Conservation (phyloP, 2,329 filamentous ascomycete genomes). For the Fusarium sacchari region DNA sequence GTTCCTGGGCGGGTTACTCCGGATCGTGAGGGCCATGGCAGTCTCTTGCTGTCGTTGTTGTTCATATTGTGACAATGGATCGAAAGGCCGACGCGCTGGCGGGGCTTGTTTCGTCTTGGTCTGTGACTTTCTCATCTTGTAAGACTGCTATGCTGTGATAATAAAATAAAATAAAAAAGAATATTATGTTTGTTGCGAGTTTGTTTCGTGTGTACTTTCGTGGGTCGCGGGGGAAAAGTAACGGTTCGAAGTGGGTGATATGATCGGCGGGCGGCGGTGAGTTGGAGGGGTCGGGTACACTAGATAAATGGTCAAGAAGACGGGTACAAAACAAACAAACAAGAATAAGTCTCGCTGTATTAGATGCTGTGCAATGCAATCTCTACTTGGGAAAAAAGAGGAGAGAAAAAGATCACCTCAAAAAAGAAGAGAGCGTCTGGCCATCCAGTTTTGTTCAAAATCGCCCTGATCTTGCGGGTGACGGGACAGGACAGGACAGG, state of each 20-base stretch:
- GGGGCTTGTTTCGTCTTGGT: constrained; percentile 19
- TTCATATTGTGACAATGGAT: constrained; percentile 33
- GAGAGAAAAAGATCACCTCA: constrained; percentile 16
- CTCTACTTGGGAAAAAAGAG: constrained; percentile 9
- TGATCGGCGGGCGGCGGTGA: constrained; percentile 31
- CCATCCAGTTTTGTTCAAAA: constrained; percentile 25
- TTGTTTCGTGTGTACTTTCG: constrained; percentile 17
- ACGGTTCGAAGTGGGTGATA: constrained; percentile 4
- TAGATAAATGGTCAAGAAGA: constrained; percentile 27
- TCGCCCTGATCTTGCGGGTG: constrained; percentile 9
- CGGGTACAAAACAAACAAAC: constrained; percentile 8
- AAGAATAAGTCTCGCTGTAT: constrained; percentile 6
- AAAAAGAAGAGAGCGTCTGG: constrained; percentile 3
- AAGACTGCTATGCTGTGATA: constrained; percentile 1
- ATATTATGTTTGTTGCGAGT: constrained; percentile 15
- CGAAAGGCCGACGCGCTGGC: constrained; percentile 25
- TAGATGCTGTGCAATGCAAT: constrained; percentile 14
- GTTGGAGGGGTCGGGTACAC: constrained; percentile 18
- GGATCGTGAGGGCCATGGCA: constrained; percentile 42
- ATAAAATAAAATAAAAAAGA: not conserved
- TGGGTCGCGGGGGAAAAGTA: constrained; percentile 13
- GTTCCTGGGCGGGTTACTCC: constrained; percentile 38
- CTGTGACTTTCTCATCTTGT: constrained; percentile 35
- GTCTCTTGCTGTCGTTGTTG: constrained; percentile 36
- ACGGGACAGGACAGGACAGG: constrained; percentile 3